phyloP scores from a whole-genome alignment of 331 rosid species.

The Dryas integrifolia region DNA sequence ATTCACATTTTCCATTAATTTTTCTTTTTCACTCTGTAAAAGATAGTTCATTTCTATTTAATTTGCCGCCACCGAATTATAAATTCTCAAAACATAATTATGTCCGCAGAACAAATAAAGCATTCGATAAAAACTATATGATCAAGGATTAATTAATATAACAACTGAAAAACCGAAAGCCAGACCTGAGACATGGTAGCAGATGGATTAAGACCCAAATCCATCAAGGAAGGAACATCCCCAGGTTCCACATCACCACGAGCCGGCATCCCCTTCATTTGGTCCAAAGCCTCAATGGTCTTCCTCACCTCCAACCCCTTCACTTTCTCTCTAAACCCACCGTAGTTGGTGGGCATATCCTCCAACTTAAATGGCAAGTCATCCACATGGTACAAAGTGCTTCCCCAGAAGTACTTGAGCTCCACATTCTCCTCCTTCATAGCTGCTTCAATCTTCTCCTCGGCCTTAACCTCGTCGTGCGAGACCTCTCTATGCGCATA shows the following conservation, averaged over 20 bases:
- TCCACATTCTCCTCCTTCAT: constrained; percentile 90
- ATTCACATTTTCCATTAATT: not conserved
- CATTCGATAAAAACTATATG: not conserved
- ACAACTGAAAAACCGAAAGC: not conserved
- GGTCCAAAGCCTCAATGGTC: constrained; percentile 82
- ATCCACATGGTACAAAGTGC: constrained; percentile 78
- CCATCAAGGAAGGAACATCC: constrained; percentile 77
- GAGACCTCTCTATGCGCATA: constrained; percentile 81
- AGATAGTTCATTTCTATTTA: constrained; percentile 4
- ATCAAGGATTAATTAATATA: not conserved
- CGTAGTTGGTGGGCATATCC: constrained; percentile 84
- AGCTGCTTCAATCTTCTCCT: constrained; percentile 66
- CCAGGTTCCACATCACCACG: constrained; percentile 89
- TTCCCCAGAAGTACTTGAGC: constrained; percentile 92
- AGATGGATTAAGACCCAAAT: constrained; percentile 80
- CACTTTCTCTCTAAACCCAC: constrained; percentile 79
- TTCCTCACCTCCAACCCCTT: constrained; percentile 75
- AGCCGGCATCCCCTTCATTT: constrained; percentile 81
- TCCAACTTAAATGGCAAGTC: constrained; percentile 82
- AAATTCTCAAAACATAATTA: not conserved
- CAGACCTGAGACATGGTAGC: constrained; percentile 65
- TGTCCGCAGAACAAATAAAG: not conserved
- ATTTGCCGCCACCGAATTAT: not conserved
- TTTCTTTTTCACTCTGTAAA: not conserved
- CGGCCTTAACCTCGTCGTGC: constrained; percentile 77